These are phyloP conservation scores for Fraxinus ornus DNA, from an alignment of 305 asterid species.

Conservation along the genomic window DNA sequence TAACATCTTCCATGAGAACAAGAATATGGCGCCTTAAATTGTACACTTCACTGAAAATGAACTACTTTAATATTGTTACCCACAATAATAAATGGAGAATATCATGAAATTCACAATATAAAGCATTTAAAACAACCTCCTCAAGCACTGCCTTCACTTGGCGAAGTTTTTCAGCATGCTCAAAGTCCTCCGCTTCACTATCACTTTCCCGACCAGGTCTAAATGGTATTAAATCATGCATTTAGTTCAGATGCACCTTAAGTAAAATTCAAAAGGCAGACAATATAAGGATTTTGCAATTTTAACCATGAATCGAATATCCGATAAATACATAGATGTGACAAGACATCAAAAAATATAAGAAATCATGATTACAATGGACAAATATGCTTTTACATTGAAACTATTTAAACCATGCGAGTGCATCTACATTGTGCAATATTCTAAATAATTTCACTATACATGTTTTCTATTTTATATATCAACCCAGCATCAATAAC, in stretches of 20 bases:
- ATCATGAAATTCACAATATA: background rate
- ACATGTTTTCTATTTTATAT: background rate
- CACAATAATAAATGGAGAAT: slow-evolving; percentile 12
- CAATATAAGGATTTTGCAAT: background rate
- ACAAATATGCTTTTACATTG: background rate
- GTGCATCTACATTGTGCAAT: background rate
- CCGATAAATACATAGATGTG: slow-evolving; percentile 6
- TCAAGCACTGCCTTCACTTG: slow-evolving; percentile 99
- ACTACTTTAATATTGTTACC: slow-evolving; percentile 7
- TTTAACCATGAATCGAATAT: background rate
- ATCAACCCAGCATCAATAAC: background rate
- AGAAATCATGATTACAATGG: background rate
- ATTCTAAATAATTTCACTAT: background rate
- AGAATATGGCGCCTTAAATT: background rate
- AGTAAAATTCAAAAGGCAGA: slow-evolving; percentile 17
- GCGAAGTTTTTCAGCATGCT: slow-evolving; percentile 99
- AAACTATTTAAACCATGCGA: background rate
- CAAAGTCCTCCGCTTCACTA: slow-evolving; percentile 93
- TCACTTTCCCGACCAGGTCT: slow-evolving; percentile 95
- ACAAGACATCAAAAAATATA: background rate
- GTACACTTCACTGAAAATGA: background rate
- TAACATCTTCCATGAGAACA: background rate
- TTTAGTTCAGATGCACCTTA: slow-evolving; percentile 23
- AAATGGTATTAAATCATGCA: slow-evolving; percentile 28
- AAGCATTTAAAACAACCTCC: slow-evolving; percentile 61